These are phyloP conservation scores for Zopfia rhizophila DNA, from an alignment of 2,329 filamentous ascomycete genomes.

Conservation along the genomic window DNA sequence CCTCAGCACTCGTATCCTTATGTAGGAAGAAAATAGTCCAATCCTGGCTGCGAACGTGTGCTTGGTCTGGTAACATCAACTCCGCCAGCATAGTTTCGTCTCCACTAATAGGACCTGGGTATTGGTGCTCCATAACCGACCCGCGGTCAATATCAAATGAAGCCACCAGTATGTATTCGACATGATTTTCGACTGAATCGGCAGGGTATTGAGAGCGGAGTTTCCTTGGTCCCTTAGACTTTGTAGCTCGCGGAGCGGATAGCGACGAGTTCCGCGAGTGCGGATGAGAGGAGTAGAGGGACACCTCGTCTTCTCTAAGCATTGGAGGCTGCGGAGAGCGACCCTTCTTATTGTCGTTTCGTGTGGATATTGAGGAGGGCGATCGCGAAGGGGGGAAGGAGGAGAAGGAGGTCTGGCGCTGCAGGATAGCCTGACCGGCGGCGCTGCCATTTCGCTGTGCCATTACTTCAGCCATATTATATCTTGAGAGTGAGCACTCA, in stretches of 20 bases:
- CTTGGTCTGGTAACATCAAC: conserved; percentile 97
- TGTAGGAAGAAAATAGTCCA: conserved; percentile 99
- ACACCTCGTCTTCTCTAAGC: conserved; percentile 44
- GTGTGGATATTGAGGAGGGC: conserved; percentile 48
- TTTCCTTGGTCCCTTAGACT: conserved; percentile 21
- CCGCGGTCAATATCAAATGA: conserved; percentile 97
- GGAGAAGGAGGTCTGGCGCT: conserved; percentile 56
- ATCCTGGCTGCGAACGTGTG: conserved; percentile 92
- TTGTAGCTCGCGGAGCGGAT: conserved; percentile 24
- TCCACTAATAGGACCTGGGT: conserved; percentile 91
- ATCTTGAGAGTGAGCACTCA: too few relatives aligned
- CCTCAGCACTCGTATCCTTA: conserved; percentile 89
- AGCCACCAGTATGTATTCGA: conserved; percentile 97
- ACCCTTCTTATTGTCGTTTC: conserved; percentile 44
- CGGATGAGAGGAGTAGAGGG: conserved; percentile 29
- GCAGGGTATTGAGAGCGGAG: conserved; percentile 62
- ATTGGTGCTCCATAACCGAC: conserved; percentile 98
- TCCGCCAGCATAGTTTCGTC: conserved; percentile 99
- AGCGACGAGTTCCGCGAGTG: conserved; percentile 38
- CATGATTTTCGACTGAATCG: conserved; percentile 78
- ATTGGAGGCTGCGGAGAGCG: conserved; percentile 50
- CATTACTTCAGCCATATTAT: conserved; percentile 43
- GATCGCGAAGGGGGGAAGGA: conserved; percentile 54
- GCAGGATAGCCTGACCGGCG: conserved; percentile 35
- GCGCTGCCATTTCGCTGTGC: conserved; percentile 24